Evolutionary conservation across 305 asterid species (phyloP), one percentile per base, ranked within the genome.

Genomic region (Withania somnifera): DNA sequence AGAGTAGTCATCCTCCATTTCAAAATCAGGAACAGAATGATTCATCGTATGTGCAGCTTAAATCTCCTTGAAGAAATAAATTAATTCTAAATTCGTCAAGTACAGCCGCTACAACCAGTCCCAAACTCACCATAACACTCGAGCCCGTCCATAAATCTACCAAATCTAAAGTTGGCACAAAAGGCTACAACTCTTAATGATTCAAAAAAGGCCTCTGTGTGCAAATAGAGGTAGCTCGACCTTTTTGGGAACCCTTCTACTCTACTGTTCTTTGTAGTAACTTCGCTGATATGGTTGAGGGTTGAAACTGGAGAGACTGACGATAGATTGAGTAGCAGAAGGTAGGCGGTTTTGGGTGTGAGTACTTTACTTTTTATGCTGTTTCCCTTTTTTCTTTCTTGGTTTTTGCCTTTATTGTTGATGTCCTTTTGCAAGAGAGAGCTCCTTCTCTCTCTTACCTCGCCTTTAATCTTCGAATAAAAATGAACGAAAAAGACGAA

Each of bases 11-110:
- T 86, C 86, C 52, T 85, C 89, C 78, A 86, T 63, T 42, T 83
- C 87, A 52, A 88, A 88, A 83, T 85, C 87, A 30, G 91, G 91
- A 54, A 88, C 86, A 51, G 81, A 47, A 71, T 85, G 83, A 84
- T 75, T 82, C 89, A 86, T 86, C 80, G 38, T n/a, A n/a, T 47
- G 20, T 26, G 22, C 32, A 53, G 53, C 54, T 42, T 17, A 24
- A 52, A 56, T 38, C 30, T 32, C 51, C 58, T 24, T 11, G 2
- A 42, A 20, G 2, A 50, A 19, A 36, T 36, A 36, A 36, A 36
- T 36, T 36, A 4, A 36, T 36, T n/a, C 24, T 57, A 38, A 24
- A 42, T 7, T 69, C 38, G 78, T 38, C 53, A 68, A 53, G 53
- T 7, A 36, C 77, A 22, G 53, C 53, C 3, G 42, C 79, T 15